Percentiles rank a stretch among this genome's conserved stretches.
phyloP scores from a whole-genome alignment of 371 early-diverging fungal genomes.

The Gilbertella persicaria region DNA sequence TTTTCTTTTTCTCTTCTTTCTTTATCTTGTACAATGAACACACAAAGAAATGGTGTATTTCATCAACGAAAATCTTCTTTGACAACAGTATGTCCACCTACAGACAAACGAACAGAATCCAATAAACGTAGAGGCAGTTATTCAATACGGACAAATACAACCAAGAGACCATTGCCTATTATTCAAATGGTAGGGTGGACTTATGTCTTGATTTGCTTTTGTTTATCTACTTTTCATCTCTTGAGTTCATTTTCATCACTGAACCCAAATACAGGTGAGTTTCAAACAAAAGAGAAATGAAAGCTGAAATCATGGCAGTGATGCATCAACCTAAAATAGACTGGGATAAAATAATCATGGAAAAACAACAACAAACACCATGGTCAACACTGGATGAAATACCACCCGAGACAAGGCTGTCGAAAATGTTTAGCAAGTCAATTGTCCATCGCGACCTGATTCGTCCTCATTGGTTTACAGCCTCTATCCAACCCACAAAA shows the following conservation, averaged over 20 bases:
- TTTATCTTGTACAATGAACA: not conserved
- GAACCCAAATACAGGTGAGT: conserved; percentile 4
- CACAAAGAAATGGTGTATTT: conserved; percentile 4
- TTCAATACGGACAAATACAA: not conserved
- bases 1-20: not conserved
- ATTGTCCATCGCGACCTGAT: conserved; percentile 23
- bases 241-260: conserved; percentile 12
- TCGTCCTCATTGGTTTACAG: conserved; percentile 40
- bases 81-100: conserved; percentile 34
- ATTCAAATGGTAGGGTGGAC: conserved; percentile 27
- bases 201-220: conserved; percentile 29
- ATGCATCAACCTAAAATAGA: conserved; percentile 1
- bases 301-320: too few species aligned
- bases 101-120: conserved; percentile 3
- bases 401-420: conserved; percentile 20
- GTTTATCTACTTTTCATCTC: conserved; percentile 35
- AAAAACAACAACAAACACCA: conserved; percentile 2
- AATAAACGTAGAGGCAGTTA: conserved; percentile 6
- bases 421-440: conserved; percentile 43
- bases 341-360: conserved; percentile 10
- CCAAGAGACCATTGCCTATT: conserved; percentile 8
- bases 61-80: conserved; percentile 40
- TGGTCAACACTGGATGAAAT: conserved; percentile 22
- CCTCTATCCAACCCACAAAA: conserved; percentile 15
- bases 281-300: too few species aligned